These are phyloP conservation scores for Spinacia oleracea DNA, from an alignment of 179 eudicot species.

Conservation along the genomic window DNA sequence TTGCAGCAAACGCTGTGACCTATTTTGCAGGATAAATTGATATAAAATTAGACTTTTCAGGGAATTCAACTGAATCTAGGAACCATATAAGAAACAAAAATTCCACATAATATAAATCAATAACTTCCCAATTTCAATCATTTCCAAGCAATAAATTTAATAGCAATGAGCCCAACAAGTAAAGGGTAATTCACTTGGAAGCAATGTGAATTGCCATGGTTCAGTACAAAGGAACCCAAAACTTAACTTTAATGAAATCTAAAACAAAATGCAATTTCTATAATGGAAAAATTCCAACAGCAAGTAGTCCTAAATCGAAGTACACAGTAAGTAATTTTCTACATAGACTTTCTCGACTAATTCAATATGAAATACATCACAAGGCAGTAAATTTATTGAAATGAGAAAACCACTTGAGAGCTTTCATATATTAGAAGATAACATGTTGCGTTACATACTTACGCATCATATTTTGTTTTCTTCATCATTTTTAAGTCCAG, in stretches of 20 bases:
- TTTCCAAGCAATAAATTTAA: background rate
- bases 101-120: background rate
- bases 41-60: slow-evolving; percentile 10
- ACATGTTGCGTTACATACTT: background rate
- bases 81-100: background rate
- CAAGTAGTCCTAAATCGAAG: background rate
- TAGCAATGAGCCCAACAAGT: background rate
- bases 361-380: background rate
- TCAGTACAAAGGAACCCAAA: background rate
- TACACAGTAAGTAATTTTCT: background rate
- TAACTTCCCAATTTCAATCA: background rate
- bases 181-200: background rate
- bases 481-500: background rate
- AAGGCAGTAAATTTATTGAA: background rate
- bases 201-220: background rate
- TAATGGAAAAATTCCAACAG: background rate
- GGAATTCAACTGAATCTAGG: background rate
- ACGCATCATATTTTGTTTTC: background rate
- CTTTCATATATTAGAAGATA: background rate
- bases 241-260: background rate
- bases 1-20: slow-evolving; percentile 93
- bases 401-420: background rate
- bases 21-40: slow-evolving; percentile 29
- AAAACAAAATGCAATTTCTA: background rate
- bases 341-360: background rate